Base-by-base conservation (phyloP, 2,329 filamentous ascomycete species). In the Rhynchosporium graminicola region DNA sequence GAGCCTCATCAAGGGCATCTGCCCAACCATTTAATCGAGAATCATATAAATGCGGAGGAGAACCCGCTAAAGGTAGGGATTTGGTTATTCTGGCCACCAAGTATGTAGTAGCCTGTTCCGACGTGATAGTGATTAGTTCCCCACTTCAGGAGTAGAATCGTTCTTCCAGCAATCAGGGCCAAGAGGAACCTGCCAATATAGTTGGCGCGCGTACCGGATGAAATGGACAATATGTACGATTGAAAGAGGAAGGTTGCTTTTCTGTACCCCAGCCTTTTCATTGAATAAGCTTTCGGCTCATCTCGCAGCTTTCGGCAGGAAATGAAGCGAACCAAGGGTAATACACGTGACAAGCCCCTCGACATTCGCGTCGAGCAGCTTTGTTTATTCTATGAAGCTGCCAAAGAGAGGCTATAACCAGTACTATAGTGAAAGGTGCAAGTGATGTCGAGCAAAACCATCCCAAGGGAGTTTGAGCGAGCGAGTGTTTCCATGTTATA, bases 121-220 rank as follows among this genome's bases (percentile, higher is more conserved):
- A 51, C 40, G 57, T 33, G 38, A 33, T 26, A 20, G 46, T 50
- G 45, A 51, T 51, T n/a, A 8, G 33, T 31, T 8, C 40, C 57
- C 47, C 47, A 31, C 40, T 31, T 38, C 12, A 36, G 31, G 54
- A 46, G 28, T 33, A 45, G 29, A 45, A 52, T 9, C 28, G 45
- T 60, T 60, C 48, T 60, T 60, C 58, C 58, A 60, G 58, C 58
- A 60, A 60, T 60, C 57, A 51, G 45, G 50, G 29, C 20, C 20
- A 51, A 51, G 15, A 45, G 12, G 50, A 9, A 20, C 33, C n/a
- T 46, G 26, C 9, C 33, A 38, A 38, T 31, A 46, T 52, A 48
- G 58, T 54, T 60, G 48, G 40, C 38, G 36, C 42, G 47, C 47
- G 46, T 54, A 54, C 48, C 40, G 48, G 58, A 46, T 46, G 58